Evolutionary conservation across 805 yeast genomes (phyloP).

Genomic region (Lipomyces lipofer): DNA sequence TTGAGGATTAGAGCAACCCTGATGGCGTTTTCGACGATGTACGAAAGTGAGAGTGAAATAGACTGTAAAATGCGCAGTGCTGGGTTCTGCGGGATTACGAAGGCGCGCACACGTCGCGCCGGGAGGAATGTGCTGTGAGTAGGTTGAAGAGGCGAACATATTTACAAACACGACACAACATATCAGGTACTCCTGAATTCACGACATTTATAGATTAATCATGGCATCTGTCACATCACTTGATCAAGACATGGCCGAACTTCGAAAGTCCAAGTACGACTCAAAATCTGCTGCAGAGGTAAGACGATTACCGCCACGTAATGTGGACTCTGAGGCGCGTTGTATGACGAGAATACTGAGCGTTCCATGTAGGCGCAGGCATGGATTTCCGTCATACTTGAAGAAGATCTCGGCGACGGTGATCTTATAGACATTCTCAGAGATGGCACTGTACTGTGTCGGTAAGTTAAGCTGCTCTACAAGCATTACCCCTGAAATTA

Average conservation of each 20-base stretch:
- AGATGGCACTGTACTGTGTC: conserved; percentile 61
- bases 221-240: conserved; percentile 54
- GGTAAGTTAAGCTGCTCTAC: conserved; percentile 34
- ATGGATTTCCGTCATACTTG: conserved; percentile 55
- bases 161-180: too few species aligned
- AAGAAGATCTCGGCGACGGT: conserved; percentile 39
- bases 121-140: neutral
- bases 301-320: too few species aligned
- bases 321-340: too few species aligned
- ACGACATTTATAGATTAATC: neutral
- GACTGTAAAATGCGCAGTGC: too few species aligned
- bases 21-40: too few species aligned
- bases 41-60: too few species aligned
- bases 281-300: conserved; percentile 39
- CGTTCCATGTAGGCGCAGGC: conserved; percentile 35
- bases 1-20: too few species aligned
- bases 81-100: too few species aligned
- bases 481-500: neutral
- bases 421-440: conserved; percentile 59
- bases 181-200: too few species aligned
- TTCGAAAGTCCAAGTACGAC: conserved; percentile 57
- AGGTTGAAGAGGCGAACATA: neutral
- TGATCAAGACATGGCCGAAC: conserved; percentile 58
- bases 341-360: too few species aligned
- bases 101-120: too few species aligned